A percentile compares a stretch with the other conserved stretches of the same genome.
phyloP scores from a whole-genome alignment of 495 filamentous ascomycete species.

The Podospora fimiseda region DNA sequence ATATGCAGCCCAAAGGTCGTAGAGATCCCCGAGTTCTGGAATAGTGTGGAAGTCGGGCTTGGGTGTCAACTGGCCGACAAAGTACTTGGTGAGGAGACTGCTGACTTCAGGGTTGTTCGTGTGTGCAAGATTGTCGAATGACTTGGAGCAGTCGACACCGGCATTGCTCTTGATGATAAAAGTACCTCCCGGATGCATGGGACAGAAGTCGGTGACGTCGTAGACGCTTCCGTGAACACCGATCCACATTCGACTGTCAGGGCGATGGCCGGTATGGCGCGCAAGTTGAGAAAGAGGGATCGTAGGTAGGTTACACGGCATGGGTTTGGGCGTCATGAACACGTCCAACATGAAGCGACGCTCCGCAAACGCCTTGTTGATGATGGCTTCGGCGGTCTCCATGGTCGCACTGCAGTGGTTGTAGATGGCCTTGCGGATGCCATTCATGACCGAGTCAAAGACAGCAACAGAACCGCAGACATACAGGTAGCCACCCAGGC shows the following conservation, averaged over 20 bases:
- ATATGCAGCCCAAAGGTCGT: constrained; percentile 43
- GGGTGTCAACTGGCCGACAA: constrained; percentile 42
- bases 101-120: constrained; percentile 46
- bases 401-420: constrained; percentile 42
- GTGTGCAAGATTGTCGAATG: constrained; percentile 47
- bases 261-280: constrained; percentile 41
- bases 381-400: constrained; percentile 39
- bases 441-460: constrained; percentile 49
- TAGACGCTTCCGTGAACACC: constrained; percentile 45
- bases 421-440: constrained; percentile 45
- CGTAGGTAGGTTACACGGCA: constrained; percentile 41
- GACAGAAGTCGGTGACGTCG: constrained; percentile 45
- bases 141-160: constrained; percentile 45
- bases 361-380: constrained; percentile 47
- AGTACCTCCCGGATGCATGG: constrained; percentile 45
- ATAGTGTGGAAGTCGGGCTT: constrained; percentile 41
- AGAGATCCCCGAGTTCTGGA: constrained; percentile 33
- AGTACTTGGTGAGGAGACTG: constrained; percentile 45
- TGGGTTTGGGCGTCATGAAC: constrained; percentile 48
- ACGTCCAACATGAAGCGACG: constrained; percentile 49
- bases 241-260: constrained; percentile 45
- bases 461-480: constrained; percentile 48
- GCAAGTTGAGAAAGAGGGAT: constrained; percentile 45
- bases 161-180: constrained; percentile 48
- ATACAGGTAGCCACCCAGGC: constrained; percentile 45